Evolutionary conservation across 1,139 yeast genomes (phyloP), one percentile per base, ranked within the genome.

Genomic region (Magnusiomyces ingens): DNA sequence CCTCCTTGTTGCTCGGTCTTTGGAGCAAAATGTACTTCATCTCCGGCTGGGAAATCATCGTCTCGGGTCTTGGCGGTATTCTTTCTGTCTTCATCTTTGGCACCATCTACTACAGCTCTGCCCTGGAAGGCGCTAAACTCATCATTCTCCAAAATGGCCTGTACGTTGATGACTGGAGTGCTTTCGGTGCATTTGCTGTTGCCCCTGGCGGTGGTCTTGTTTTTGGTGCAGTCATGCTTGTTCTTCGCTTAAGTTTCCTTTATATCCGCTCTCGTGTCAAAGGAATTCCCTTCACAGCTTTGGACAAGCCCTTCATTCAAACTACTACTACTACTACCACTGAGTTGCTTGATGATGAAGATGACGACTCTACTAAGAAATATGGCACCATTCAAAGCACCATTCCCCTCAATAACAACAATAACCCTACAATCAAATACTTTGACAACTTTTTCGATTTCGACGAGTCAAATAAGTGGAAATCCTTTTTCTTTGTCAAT

Each of bases 181-280:
- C 95, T 0, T 91, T 90, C 71, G 97, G 95, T 35, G 96, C 97
- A 1, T 90, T 90, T 70, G 94, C 87, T 5, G 86, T 84, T 59
- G 95, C 97, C 1, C 96, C 97, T 3, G 76, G 84, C 50, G 95
- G 94, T 18, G 90, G 94, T 18, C 62, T 90, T 2, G 58, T 84
- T 1, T 73, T 84, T 57, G 83, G 88, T 1, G 68, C 78, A 19
- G 63, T 74, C 44, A 74, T 77, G 48, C 77, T 85, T 37, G 82
- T 66, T 1, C 38, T 78, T 10, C 78, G 96, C 67, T 67, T 80
- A 44, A 58, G 64, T 0, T 59, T 70, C 2, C 58, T 66, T 40
- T 80, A 71, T 60, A 19, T 73, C 0, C 67, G 71, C 57, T 68
- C 80, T 52, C 73, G 65, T 48, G 48, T 67, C 10, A 74, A 69